Conservation (phyloP, 2,329 filamentous ascomycete species). For the Plectosphaerella sp. region DNA sequence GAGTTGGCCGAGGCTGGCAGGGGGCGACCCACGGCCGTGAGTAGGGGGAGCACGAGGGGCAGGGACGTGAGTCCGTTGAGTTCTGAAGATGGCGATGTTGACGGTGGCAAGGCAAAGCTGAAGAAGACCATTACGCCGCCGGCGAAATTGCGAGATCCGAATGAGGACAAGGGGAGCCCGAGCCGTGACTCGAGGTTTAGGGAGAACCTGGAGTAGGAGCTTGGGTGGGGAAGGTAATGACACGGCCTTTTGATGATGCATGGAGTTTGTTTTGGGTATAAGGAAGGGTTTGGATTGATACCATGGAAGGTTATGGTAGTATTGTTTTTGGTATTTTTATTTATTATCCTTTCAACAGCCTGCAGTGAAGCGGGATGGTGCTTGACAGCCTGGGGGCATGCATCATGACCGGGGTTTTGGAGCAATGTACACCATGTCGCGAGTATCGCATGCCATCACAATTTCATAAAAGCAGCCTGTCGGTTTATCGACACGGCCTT, state of each 20-base stretch:
- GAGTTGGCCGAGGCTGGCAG: slow-evolving; percentile 43
- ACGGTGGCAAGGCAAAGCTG: slow-evolving; percentile 37
- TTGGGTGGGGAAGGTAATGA: background rate
- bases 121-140: slow-evolving; percentile 30
- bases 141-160: slow-evolving; percentile 25
- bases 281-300: no score
- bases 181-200: slow-evolving; percentile 54
- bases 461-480: no score
- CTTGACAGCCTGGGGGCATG: no score
- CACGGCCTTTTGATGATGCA: no score
- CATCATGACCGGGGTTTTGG: no score
- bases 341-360: no score
- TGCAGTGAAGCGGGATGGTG: no score
- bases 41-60: slow-evolving; percentile 14
- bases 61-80: slow-evolving; percentile 19
- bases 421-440: no score
- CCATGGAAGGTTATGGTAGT: no score
- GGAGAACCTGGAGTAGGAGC: slow-evolving; percentile 43
- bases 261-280: background rate
- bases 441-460: no score
- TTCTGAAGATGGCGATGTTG: slow-evolving; percentile 30
- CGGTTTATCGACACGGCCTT: no score
- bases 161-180: slow-evolving; percentile 42
- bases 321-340: no score
- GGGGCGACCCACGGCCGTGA: slow-evolving; percentile 20